These are phyloP conservation scores for Betula pendula DNA, from an alignment of 306 rosid genomes.

Conservation along the genomic window DNA sequence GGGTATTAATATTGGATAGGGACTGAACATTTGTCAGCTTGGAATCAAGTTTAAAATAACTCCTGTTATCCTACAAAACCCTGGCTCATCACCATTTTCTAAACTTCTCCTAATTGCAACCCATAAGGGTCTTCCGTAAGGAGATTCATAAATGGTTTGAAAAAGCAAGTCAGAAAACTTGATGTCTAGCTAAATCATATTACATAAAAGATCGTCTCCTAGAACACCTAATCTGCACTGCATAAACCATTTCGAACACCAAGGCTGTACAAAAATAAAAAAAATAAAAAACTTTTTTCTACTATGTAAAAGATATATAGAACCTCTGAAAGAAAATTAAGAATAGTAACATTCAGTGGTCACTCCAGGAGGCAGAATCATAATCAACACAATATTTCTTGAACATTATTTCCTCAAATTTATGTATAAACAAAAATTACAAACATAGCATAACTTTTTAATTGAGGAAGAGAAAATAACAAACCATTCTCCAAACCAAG, in stretches of 20 bases:
- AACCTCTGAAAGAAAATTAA: background rate
- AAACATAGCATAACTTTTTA: background rate
- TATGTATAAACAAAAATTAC: background rate
- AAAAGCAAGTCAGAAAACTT: background rate
- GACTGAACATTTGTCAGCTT: background rate
- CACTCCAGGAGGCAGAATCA: background rate
- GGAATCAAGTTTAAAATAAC: background rate
- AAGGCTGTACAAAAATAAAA: too few relatives aligned
- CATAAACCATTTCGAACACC: background rate
- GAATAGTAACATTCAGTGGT: background rate
- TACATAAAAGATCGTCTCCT: background rate
- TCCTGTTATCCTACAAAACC: background rate
- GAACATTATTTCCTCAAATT: background rate
- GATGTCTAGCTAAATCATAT: background rate
- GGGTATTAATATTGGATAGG: background rate
- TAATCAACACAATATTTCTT: background rate
- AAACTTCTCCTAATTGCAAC: background rate
- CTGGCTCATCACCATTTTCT: background rate
- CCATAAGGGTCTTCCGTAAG: background rate
- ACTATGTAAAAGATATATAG: background rate
- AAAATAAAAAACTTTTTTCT: background rate
- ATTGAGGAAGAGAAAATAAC: constrained; percentile 24
- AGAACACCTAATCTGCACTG: background rate
- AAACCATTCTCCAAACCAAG: constrained; percentile 95
- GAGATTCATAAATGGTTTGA: background rate